Conservation (phyloP, 2,329 filamentous ascomycete species). For the Fusarium albosuccineum region DNA sequence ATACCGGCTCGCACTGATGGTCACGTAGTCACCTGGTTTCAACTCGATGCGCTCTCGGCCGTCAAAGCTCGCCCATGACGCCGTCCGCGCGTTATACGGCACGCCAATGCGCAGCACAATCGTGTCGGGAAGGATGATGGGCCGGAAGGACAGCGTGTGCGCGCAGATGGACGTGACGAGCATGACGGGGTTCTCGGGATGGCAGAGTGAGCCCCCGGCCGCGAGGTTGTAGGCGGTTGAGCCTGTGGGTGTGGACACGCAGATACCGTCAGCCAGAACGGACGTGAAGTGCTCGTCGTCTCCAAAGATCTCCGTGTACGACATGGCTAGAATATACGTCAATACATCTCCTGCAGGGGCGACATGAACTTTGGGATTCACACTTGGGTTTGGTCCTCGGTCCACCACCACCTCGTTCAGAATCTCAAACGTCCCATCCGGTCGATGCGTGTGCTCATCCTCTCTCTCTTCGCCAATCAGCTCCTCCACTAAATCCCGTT, state of each 20-base stretch:
- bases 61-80: slow-evolving; percentile 98
- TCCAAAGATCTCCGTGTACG: slow-evolving; percentile 89
- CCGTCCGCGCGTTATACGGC: slow-evolving; percentile 91
- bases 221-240: slow-evolving; percentile 97
- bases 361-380: slow-evolving; percentile 51
- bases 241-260: slow-evolving; percentile 93
- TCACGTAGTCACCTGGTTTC: slow-evolving; percentile 83
- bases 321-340: slow-evolving; percentile 75
- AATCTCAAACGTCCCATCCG: slow-evolving; percentile 88
- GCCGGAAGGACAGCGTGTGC: slow-evolving; percentile 93
- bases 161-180: slow-evolving; percentile 94
- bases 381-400: slow-evolving; percentile 91
- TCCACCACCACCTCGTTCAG: slow-evolving; percentile 98
- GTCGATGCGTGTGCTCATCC: slow-evolving; percentile 85
- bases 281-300: slow-evolving; percentile 97
- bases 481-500: slow-evolving; percentile 86
- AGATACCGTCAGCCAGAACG: slow-evolving; percentile 91
- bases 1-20: slow-evolving; percentile 83
- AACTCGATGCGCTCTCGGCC: slow-evolving; percentile 89
- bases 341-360: slow-evolving; percentile 11
- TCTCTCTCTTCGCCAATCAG: slow-evolving; percentile 88
- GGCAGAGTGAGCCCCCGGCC: slow-evolving; percentile 93
- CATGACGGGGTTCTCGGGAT: slow-evolving; percentile 97
- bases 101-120: slow-evolving; percentile 94
- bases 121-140: slow-evolving; percentile 96